phyloP scores from a whole-genome alignment of 805 yeast genomes.

The Vanderwaltozyma verrucispora region DNA sequence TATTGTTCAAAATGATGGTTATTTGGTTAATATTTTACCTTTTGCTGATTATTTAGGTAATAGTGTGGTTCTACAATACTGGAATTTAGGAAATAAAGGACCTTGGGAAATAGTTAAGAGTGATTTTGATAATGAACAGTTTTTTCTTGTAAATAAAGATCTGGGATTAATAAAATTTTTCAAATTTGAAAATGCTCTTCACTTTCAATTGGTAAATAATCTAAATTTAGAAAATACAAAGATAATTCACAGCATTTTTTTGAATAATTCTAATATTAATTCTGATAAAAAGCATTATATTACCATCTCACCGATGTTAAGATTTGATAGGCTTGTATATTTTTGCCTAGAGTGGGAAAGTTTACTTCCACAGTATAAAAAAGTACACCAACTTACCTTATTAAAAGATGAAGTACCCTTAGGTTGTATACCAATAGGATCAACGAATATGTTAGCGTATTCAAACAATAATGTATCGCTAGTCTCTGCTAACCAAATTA shows the following conservation, averaged over 20 bases:
- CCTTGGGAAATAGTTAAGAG: conserved; percentile 13
- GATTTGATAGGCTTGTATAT: conserved; percentile 14
- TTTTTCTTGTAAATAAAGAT: conserved; percentile 9
- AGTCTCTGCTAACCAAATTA: conserved; percentile 21
- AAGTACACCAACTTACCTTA: conserved; percentile 21
- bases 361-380: conserved; percentile 9
- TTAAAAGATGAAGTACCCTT: conserved; percentile 9
- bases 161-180: conserved; percentile 17
- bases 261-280: conserved; percentile 5
- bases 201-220: conserved; percentile 16
- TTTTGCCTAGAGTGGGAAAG: conserved; percentile 23
- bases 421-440: conserved; percentile 14
- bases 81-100: conserved; percentile 11
- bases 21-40: conserved; percentile 9
- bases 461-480: conserved; percentile 7
- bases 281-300: conserved; percentile 6
- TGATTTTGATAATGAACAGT: conserved; percentile 6
- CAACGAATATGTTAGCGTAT: conserved; percentile 10
- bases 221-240: conserved; percentile 10
- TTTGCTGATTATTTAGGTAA: conserved; percentile 1
- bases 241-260: conserved; percentile 12
- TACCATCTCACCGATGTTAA: conserved; percentile 13
- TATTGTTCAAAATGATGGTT: conserved; percentile 11
- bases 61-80: conserved; percentile 13
- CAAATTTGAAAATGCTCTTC: conserved; percentile 6